Evolutionary conservation across 2,329 filamentous ascomycete species (phyloP), one percentile per base, ranked within the genome.

Genomic region (Pseudogymnoascus sp.): DNA sequence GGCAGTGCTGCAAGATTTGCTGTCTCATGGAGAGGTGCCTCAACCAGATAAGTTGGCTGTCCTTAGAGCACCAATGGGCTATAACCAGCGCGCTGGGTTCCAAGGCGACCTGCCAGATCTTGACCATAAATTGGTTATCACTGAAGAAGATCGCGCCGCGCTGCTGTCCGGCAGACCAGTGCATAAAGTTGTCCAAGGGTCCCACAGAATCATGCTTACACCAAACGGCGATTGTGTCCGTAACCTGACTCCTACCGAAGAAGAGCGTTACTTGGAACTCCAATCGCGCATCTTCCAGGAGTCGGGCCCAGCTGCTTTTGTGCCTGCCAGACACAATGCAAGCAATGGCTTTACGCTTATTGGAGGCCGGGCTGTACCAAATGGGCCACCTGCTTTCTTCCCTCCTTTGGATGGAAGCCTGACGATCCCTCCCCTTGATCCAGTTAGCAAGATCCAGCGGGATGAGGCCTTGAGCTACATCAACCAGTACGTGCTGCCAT

Each of bases 141-240:
- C 76, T 1, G 78, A 80, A 47, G 79, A 84, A 53, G 85, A 88
- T 65, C 80, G 85, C 31, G 76, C 78, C 13, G 73, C 78, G 2
- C 77, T 88, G 6, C 77, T 80, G n/a, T 77, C 79, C 1, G 85
- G 85, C 59, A 79, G 80, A 65, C 77, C 84, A 10, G 83, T 88
- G 8, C 82, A 81, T 65, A 88, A 87, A 72, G 75, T 86, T 40
- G 78, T 85, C 1, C 86, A 88, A 66, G 86, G 85, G 63, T 81
- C 65, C 73, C 65, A 83, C 72, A 82, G 87, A 26, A 85, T 89
- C 67, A 81, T 93, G 68, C 84, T 93, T 62, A 92, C 89, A 0
- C 88, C 89, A 0, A 86, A 88, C 66, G 89, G 90, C 10, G 87
- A 90, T 66, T 90, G 88, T 71, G 79, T 93, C n/a, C 86, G 87